These are phyloP conservation scores for Cystofilobasidium ferigula DNA, from an alignment of 768 basidiomycete species.

Conservation along the genomic window DNA sequence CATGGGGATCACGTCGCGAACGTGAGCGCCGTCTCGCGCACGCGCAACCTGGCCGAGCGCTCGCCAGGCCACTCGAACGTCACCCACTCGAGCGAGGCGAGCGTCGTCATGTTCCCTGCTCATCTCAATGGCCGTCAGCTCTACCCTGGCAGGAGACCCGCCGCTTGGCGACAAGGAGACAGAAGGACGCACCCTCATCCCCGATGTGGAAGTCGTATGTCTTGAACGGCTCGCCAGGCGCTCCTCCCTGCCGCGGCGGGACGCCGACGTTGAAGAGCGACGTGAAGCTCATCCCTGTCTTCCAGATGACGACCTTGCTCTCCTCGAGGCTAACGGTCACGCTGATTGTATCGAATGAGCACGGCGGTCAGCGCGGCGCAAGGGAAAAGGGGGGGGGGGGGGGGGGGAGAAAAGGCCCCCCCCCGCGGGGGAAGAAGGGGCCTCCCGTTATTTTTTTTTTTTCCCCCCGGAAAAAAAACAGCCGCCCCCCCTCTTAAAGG, in stretches of 20 bases:
- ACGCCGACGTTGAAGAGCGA: conserved; percentile 81
- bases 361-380: too few species aligned
- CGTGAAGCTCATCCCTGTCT: conserved; percentile 77
- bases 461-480: too few species aligned
- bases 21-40: conserved; percentile 68
- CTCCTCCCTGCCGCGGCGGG: conserved; percentile 72
- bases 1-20: conserved; percentile 57
- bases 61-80: conserved; percentile 75
- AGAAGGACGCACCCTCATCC: conserved; percentile 53
- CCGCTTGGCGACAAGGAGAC: too few species aligned
- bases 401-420: too few species aligned
- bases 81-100: conserved; percentile 59
- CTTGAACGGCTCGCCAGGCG: conserved; percentile 77
- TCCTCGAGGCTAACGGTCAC: conserved; percentile 81
- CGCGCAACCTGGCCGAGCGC: conserved; percentile 68
- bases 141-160: not conserved
- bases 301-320: conserved; percentile 79
- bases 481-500: too few species aligned
- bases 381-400: too few species aligned
- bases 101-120: conserved; percentile 49
- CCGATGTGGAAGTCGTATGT: conserved; percentile 74
- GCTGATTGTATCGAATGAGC: too few species aligned
- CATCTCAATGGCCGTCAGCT: not conserved
- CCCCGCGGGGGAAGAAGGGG: too few species aligned
- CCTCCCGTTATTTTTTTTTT: too few species aligned